Conservation (phyloP, 331 rosid genomes). For the Spiraea crenata region DNA sequence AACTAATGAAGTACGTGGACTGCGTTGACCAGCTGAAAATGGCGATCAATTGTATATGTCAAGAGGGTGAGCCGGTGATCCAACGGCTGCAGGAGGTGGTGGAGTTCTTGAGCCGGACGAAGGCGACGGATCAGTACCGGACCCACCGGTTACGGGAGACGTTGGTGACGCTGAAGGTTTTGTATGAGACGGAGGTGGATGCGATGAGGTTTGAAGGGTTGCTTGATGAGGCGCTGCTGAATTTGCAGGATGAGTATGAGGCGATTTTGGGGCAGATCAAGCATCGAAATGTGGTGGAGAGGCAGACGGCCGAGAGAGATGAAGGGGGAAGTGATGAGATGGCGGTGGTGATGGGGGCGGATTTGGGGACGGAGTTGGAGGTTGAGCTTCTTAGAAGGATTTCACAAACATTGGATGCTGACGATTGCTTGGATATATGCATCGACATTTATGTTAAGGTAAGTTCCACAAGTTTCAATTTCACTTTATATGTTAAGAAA, state of each 20-base stretch:
- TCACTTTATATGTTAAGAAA: too few relatives aligned
- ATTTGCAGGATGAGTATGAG: slow-evolving; percentile 80
- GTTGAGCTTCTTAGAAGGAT: slow-evolving; percentile 51
- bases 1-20: slow-evolving; percentile 47
- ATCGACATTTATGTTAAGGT: slow-evolving; percentile 87
- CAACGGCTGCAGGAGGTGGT: slow-evolving; percentile 91
- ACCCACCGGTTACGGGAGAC: slow-evolving; percentile 66
- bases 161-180: slow-evolving; percentile 53
- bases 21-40: slow-evolving; percentile 55
- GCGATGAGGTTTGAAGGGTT: slow-evolving; percentile 80
- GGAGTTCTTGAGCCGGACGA: slow-evolving; percentile 84
- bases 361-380: slow-evolving; percentile 58
- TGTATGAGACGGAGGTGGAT: slow-evolving; percentile 75
- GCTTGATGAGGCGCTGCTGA: slow-evolving; percentile 68
- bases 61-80: slow-evolving; percentile 71
- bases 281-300: slow-evolving; percentile 38
- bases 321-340: slow-evolving; percentile 10
- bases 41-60: slow-evolving; percentile 43
- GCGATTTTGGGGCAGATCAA: slow-evolving; percentile 42
- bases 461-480: neutral
- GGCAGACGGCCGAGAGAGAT: slow-evolving; percentile 16
- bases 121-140: slow-evolving; percentile 65
- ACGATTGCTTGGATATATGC: slow-evolving; percentile 91
- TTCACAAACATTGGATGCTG: slow-evolving; percentile 55
- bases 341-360: slow-evolving; percentile 21